These are phyloP conservation scores for Paragyromitra xinjiangensis DNA, from an alignment of 495 filamentous ascomycete species.

Conservation along the genomic window DNA sequence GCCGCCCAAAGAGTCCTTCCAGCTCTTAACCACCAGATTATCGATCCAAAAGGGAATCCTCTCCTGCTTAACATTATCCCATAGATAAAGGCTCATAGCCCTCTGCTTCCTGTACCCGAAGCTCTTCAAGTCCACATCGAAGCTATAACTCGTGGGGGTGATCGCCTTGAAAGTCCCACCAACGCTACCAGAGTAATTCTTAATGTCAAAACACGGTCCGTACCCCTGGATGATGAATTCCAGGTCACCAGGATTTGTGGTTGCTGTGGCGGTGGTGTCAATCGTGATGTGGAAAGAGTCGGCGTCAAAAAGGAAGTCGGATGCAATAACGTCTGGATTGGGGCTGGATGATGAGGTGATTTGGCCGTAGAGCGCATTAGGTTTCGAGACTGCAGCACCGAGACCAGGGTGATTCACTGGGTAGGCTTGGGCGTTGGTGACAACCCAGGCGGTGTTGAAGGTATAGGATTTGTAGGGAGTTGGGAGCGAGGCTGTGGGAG, in stretches of 20 bases:
- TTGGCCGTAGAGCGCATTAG: constrained; percentile 27
- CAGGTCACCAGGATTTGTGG: constrained; percentile 8
- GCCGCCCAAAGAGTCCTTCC: constrained; percentile 18
- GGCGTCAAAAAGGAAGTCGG: constrained; percentile 35
- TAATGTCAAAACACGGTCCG: constrained; percentile 29
- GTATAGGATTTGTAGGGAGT: constrained; percentile 31
- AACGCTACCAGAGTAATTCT: neutral
- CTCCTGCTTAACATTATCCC: neutral
- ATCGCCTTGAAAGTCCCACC: constrained; percentile 15
- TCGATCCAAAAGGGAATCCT: constrained; percentile 35
- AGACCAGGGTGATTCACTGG: constrained; percentile 4
- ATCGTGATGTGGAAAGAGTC: constrained; percentile 33
- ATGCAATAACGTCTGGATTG: constrained; percentile 12
- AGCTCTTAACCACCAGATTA: constrained; percentile 34
- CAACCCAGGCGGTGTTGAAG: constrained; percentile 25
- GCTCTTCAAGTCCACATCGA: constrained; percentile 16
- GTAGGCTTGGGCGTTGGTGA: constrained; percentile 15
- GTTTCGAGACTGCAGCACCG: constrained; percentile 1
- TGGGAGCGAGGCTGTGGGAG: constrained; percentile 13
- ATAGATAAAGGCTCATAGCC: constrained; percentile 28
- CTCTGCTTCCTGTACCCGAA: constrained; percentile 30
- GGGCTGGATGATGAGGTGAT: neutral
- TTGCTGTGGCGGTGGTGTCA: constrained; percentile 3
- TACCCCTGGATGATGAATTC: constrained; percentile 26
- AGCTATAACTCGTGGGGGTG: constrained; percentile 21